These are phyloP conservation scores for Amyloporia xantha DNA, from an alignment of 768 basidiomycete genomes.

Conservation along the genomic window DNA sequence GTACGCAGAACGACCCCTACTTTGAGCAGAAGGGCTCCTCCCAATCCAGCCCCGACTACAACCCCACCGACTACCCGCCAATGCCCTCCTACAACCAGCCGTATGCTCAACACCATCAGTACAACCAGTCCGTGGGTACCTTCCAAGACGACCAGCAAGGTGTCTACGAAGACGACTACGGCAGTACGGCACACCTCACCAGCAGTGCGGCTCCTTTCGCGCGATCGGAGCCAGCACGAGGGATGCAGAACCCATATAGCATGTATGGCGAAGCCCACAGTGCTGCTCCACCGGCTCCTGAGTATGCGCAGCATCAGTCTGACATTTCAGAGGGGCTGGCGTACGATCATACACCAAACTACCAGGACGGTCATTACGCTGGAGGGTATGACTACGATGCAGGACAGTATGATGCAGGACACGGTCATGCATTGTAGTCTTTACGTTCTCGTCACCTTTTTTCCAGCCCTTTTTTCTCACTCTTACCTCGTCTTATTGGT, in stretches of 20 bases:
- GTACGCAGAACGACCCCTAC: conserved; percentile 39
- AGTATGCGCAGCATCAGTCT: conserved; percentile 11
- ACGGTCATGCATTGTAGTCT: conserved; percentile 7
- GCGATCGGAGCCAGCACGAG: conserved; percentile 15
- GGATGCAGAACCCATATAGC: conserved; percentile 4
- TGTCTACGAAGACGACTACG: conserved; percentile 62
- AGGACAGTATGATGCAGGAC: conserved; percentile 22
- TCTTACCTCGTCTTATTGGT: neutral
- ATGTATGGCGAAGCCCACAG: neutral
- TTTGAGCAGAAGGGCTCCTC: conserved; percentile 40
- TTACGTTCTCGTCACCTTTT: neutral
- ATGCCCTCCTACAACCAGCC: conserved; percentile 71
- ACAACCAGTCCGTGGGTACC: conserved; percentile 52
- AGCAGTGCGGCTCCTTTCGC: conserved; percentile 53
- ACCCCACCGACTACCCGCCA: conserved; percentile 44
- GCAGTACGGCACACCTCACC: conserved; percentile 56
- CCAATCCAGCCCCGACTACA: conserved; percentile 32
- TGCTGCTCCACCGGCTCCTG: conserved; percentile 3
- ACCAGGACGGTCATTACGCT: conserved; percentile 5
- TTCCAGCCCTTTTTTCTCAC: neutral
- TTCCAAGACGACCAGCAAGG: conserved; percentile 48
- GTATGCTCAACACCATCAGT: conserved; percentile 50
- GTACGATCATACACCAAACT: conserved; percentile 3
- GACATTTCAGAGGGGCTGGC: neutral
- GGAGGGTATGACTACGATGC: conserved; percentile 18